Evolutionary conservation across 2,329 filamentous ascomycete species (phyloP), one percentile per base, ranked within the genome.

Genomic region (Trichoderma atroviride): DNA sequence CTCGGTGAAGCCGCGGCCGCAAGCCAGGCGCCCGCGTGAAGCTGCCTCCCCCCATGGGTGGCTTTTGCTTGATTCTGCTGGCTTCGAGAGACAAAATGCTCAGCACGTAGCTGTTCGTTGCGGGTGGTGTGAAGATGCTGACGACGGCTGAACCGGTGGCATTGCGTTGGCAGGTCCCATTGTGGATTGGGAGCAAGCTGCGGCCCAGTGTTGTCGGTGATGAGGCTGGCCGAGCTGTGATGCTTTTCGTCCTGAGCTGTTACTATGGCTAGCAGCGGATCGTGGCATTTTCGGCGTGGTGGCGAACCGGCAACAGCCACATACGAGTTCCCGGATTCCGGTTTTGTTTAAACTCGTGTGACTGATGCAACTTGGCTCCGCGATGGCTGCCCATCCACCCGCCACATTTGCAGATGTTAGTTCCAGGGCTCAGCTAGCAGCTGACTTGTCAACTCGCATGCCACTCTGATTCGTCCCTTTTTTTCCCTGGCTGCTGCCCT

Each of bases 61-160:
- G 33, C 33, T 35, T 19, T 50, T 22, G 61, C 35, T 64, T 53
- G 35, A 56, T 47, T 58, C 53, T 35, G 53, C 19, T 56, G 52
- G 53, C 53, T 19, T 37, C 40, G 55, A 50, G 24, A 40, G 43
- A 50, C 6, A 10, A 16, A 50, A 24, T 24, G n/a, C 35, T 59
- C 47, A 61, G 64, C 60, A 58, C 53, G 68, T 64, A 57, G 60
- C 53, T 47, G 53, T 56, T 56, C 43, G 11, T 27, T 14, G 31
- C 56, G 61, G 61, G 11, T 60, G 68, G 68, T 66, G 68, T 65
- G 68, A 69, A 65, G 55, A 47, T 35, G 68, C 68, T 66, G 31
- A 69, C 68, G 68, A 69, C 29, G 13, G 53, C 40, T 50, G 55
- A 62, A 37, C 43, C 9, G 55, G 68, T 29, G 68, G 61, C 57